These are phyloP conservation scores for Phytophthora colocasiae DNA, from an alignment of 352 stramenopile genomes.

Conservation along the genomic window DNA sequence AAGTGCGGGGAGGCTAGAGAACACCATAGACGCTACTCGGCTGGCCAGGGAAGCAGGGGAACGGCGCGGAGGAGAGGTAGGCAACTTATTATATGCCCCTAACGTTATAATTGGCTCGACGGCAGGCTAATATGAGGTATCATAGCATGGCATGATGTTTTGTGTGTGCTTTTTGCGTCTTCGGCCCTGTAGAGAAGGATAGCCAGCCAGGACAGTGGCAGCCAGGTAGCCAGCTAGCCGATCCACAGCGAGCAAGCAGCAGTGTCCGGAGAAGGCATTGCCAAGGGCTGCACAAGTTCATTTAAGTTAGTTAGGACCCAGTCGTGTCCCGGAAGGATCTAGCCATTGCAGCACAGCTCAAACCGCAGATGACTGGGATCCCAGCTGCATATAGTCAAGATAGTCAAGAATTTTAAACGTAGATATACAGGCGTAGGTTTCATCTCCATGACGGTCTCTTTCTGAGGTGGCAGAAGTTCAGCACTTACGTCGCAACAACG, in stretches of 20 bases:
- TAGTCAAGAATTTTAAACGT: slow-evolving; percentile 32
- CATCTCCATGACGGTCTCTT: slow-evolving; percentile 12
- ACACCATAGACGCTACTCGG: slow-evolving; percentile 34
- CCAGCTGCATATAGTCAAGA: slow-evolving; percentile 18
- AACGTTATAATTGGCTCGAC: slow-evolving; percentile 46
- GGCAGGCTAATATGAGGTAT: slow-evolving; percentile 53
- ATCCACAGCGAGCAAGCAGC: not conserved
- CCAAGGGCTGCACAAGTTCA: slow-evolving; percentile 16
- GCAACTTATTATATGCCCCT: slow-evolving; percentile 41
- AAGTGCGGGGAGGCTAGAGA: slow-evolving; percentile 19
- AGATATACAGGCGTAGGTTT: slow-evolving; percentile 16
- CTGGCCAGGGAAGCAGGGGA: slow-evolving; percentile 2
- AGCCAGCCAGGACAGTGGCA: slow-evolving; percentile 1
- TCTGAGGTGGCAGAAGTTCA: slow-evolving; percentile 15
- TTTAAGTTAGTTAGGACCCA: slow-evolving; percentile 13
- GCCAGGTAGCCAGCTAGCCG: slow-evolving; percentile 3
- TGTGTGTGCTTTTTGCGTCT: slow-evolving; percentile 23
- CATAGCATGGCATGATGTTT: slow-evolving; percentile 31
- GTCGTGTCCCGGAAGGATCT: slow-evolving; percentile 14
- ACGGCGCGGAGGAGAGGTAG: slow-evolving; percentile 26
- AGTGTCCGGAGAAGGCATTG: slow-evolving; percentile 4
- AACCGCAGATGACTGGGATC: slow-evolving; percentile 2
- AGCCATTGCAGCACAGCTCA: slow-evolving; percentile 8
- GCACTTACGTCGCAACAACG: slow-evolving; percentile 8
- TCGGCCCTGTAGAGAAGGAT: slow-evolving; percentile 2